Conservation (phyloP, 1,139 yeast genomes). For the Petasospora fabianii region DNA sequence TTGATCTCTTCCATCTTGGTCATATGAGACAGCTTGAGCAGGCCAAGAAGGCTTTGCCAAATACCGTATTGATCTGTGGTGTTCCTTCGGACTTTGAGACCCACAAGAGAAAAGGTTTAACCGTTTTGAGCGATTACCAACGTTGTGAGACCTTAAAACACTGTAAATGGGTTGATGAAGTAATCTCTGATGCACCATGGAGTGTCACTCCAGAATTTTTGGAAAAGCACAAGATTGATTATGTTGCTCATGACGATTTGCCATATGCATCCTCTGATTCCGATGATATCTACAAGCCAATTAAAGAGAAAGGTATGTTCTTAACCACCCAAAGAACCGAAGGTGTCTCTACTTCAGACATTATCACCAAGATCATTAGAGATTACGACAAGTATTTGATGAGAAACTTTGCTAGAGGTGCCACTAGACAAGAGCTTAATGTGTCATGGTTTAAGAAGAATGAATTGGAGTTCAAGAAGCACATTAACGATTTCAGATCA, state of each 20-base stretch:
- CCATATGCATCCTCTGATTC: constrained; percentile 87
- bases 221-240: constrained; percentile 77
- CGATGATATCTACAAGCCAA: constrained; percentile 90
- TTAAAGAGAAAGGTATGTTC: constrained; percentile 86
- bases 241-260: constrained; percentile 95
- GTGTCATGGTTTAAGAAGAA: constrained; percentile 97
- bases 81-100: constrained; percentile 88
- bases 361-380: constrained; percentile 88
- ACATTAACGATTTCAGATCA: constrained; percentile 79
- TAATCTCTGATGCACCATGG: constrained; percentile 94
- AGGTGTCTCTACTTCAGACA: constrained; percentile 93
- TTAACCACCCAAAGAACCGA: constrained; percentile 94
- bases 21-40: constrained; percentile 98
- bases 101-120: constrained; percentile 87
- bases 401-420: constrained; percentile 97
- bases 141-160: constrained; percentile 85
- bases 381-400: constrained; percentile 95
- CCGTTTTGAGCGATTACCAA: constrained; percentile 84
- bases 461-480: constrained; percentile 89
- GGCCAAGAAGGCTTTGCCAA: constrained; percentile 88
- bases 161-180: constrained; percentile 97
- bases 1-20: constrained; percentile 92
- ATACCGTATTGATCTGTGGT: constrained; percentile 84
- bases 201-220: constrained; percentile 81
- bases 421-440: constrained; percentile 90